phyloP scores from a whole-genome alignment of 1,284 basidiomycete species.

The Heterobasidion occidentale region DNA sequence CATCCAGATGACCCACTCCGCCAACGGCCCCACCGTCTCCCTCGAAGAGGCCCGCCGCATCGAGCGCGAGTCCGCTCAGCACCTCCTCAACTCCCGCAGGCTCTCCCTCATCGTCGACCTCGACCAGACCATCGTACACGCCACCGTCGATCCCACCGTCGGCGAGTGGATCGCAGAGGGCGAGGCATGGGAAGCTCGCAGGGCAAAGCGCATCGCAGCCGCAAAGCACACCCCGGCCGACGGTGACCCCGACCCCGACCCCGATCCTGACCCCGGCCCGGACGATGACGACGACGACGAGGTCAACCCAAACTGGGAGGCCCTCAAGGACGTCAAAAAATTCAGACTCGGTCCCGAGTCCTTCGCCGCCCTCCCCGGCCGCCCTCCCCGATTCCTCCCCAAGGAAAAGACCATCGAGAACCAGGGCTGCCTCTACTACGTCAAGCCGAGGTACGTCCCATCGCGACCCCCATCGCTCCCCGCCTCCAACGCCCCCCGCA shows the following conservation, averaged over 20 bases:
- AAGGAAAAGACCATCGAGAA: constrained; percentile 58
- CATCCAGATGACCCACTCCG: constrained; percentile 82
- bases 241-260: constrained; percentile 4
- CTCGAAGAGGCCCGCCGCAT: constrained; percentile 85
- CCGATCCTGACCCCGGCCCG: constrained; percentile 19
- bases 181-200: constrained; percentile 60
- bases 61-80: constrained; percentile 74
- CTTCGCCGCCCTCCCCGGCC: constrained; percentile 39
- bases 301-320: constrained; percentile 85
- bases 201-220: constrained; percentile 30
- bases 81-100: constrained; percentile 70
- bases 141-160: constrained; percentile 96
- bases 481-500: constrained; percentile 22
- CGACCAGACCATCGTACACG: constrained; percentile 98
- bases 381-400: constrained; percentile 33
- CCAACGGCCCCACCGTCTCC: constrained; percentile 71
- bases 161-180: constrained; percentile 94
- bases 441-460: constrained; percentile 79
- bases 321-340: constrained; percentile 81
- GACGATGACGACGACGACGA: constrained; percentile 42
- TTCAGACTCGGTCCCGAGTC: constrained; percentile 84
- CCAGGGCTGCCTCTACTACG: constrained; percentile 91
- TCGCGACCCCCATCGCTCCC: neutral
- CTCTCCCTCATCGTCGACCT: constrained; percentile 96
- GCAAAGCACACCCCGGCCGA: constrained; percentile 15